Percentiles rank a stretch among this genome's conserved stretches.
Evolutionary conservation across 768 basidiomycete species (phyloP).

Genomic region (Rhizopogon rudus): DNA sequence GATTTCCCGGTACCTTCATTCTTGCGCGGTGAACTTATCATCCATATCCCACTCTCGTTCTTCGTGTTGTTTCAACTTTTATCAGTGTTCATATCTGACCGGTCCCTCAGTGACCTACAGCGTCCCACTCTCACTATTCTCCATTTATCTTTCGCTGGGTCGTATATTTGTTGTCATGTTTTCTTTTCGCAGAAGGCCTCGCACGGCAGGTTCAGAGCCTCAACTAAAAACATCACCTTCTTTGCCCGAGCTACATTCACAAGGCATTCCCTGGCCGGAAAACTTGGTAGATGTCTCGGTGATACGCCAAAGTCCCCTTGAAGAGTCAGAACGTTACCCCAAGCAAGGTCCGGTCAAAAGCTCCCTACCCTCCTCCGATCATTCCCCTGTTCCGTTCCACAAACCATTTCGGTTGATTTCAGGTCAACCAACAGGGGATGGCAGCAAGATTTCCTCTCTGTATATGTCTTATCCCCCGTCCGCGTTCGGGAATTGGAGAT

Average conservation of each 20-base stretch:
- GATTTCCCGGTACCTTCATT: too few species aligned
- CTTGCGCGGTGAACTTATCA: too few species aligned
- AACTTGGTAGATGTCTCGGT: constrained; percentile 71
- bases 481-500: constrained; percentile 56
- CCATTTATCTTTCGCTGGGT: constrained; percentile 17
- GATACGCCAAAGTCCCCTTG: constrained; percentile 44
- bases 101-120: background rate
- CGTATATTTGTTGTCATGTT: constrained; percentile 46
- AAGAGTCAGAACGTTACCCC: constrained; percentile 28
- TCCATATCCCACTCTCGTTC: too few species aligned
- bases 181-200: constrained; percentile 62
- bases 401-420: constrained; percentile 65
- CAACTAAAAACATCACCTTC: constrained; percentile 73
- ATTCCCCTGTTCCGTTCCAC: constrained; percentile 68
- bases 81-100: too few species aligned
- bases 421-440: constrained; percentile 34
- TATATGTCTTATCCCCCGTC: constrained; percentile 64
- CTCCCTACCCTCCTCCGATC: constrained; percentile 52
- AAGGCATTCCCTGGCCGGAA: constrained; percentile 83
- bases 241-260: constrained; percentile 69
- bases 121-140: constrained; percentile 1
- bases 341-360: constrained; percentile 68
- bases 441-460: constrained; percentile 58
- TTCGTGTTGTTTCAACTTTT: too few species aligned
- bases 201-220: constrained; percentile 38